A percentile compares a stretch with the other conserved stretches of the same genome.
Evolutionary conservation across 345 rosid genomes (phyloP).

Genomic region (Barbarea vulgaris): DNA sequence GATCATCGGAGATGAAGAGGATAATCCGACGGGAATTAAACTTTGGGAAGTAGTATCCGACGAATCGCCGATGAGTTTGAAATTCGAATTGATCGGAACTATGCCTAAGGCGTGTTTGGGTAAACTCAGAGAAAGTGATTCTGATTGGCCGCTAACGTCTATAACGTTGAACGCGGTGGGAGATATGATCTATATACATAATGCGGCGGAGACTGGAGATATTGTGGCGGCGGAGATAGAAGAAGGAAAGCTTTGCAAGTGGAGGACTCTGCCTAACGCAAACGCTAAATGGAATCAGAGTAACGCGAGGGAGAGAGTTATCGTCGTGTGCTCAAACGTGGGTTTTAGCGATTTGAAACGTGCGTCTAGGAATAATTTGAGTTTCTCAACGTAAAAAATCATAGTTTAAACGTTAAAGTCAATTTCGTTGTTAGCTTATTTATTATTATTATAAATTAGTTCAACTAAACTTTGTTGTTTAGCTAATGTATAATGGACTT

Average conservation of each 20-base stretch:
- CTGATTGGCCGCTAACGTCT: conserved; percentile 34
- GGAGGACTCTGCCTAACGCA: conserved; percentile 49
- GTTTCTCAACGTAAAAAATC: conserved; percentile 13
- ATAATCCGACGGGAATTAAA: conserved; percentile 46
- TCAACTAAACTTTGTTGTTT: no score
- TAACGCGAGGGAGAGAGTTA: conserved; percentile 31
- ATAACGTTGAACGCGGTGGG: conserved; percentile 44
- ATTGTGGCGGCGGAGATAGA: conserved; percentile 53
- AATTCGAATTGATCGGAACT: conserved; percentile 47
- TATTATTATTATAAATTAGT: not conserved
- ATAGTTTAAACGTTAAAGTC: not conserved
- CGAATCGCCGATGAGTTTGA: conserved; percentile 34
- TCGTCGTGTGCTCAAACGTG: conserved; percentile 54
- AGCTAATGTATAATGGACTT: not conserved
- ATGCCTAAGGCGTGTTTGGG: conserved; percentile 53
- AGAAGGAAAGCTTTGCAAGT: conserved; percentile 36
- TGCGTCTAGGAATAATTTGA: conserved; percentile 40
- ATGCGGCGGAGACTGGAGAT: conserved; percentile 31
- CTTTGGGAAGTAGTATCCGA: conserved; percentile 49
- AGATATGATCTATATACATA: conserved; percentile 44
- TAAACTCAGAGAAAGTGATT: conserved; percentile 42
- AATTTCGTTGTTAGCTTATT: not conserved
- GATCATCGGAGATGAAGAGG: conserved; percentile 39
- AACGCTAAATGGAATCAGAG: conserved; percentile 25
- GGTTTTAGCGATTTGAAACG: conserved; percentile 49